These are phyloP conservation scores for Gypsophila paniculata DNA, from an alignment of 179 eudicot genomes.

Conservation along the genomic window DNA sequence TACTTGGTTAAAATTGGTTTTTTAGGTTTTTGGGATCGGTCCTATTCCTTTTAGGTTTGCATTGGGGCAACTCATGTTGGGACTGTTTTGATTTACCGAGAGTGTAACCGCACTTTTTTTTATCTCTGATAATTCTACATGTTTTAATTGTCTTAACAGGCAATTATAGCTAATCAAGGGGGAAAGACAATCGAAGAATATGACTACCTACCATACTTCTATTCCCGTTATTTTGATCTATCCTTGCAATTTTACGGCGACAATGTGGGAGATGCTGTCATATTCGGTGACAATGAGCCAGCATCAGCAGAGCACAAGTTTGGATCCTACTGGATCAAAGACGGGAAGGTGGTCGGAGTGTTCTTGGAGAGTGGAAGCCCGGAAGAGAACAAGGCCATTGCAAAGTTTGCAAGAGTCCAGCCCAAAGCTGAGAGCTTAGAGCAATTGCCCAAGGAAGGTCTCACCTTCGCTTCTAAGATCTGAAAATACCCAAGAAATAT, in stretches of 20 bases:
- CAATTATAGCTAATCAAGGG: conserved; percentile 65
- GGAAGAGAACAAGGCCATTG: conserved; percentile 91
- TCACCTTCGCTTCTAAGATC: conserved; percentile 67
- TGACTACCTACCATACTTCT: conserved; percentile 90
- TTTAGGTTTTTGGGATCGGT: too few species aligned
- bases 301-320: conserved; percentile 64
- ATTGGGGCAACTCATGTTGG: too few species aligned
- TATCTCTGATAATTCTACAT: too few species aligned
- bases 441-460: conserved; percentile 63
- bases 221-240: conserved; percentile 80
- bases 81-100: too few species aligned
- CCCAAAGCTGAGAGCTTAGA: conserved; percentile 68
- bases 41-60: too few species aligned
- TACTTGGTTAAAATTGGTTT: too few species aligned
- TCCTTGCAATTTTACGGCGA: conserved; percentile 97
- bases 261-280: conserved; percentile 74
- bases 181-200: conserved; percentile 66
- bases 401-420: conserved; percentile 74
- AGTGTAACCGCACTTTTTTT: too few species aligned
- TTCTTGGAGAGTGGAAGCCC: conserved; percentile 85
- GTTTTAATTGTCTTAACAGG: too few species aligned
- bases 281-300: conserved; percentile 73
- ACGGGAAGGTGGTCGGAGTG: conserved; percentile 79
- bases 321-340: conserved; percentile 87
- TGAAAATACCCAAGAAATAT: too few species aligned